A percentile compares a stretch with the other conserved stretches of the same genome.
phyloP scores from a whole-genome alignment of 495 filamentous ascomycete genomes.

The Penicillium antarcticum region DNA sequence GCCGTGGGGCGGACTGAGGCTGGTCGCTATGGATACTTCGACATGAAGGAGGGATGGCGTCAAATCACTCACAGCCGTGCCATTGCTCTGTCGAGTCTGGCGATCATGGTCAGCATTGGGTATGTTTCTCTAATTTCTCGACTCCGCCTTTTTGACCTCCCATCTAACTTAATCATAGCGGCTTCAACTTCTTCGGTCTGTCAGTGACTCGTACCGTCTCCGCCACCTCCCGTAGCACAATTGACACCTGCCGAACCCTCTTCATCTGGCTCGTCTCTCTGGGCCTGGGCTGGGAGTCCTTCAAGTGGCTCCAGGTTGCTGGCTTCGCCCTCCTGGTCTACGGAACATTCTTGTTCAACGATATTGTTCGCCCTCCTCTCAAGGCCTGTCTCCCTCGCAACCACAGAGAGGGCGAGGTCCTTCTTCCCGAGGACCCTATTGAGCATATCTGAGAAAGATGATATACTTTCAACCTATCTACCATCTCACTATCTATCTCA shows the following conservation, averaged over 20 bases:
- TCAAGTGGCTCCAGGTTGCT: conserved; percentile 94
- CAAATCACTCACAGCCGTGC: conserved; percentile 68
- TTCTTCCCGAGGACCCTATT: conserved; percentile 83
- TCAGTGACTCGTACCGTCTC: conserved; percentile 84
- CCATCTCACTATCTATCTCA: not conserved
- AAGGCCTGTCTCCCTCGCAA: conserved; percentile 50
- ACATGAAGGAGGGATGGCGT: conserved; percentile 77
- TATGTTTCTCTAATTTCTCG: conserved; percentile 40
- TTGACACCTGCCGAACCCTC: conserved; percentile 94
- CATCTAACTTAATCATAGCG: conserved; percentile 45
- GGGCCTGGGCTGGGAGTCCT: conserved; percentile 91
- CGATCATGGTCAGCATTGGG: conserved; percentile 98
- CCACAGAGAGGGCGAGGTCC: conserved; percentile 45
- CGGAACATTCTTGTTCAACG: conserved; percentile 96
- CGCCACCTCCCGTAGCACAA: conserved; percentile 89
- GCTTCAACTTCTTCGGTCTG: conserved; percentile 98
- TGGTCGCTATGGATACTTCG: conserved; percentile 81
- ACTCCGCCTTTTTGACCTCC: not conserved
- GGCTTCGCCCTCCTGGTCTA: conserved; percentile 91
- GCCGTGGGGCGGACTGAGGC: conserved; percentile 68
- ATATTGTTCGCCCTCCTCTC: conserved; percentile 78
- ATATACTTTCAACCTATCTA: not conserved
- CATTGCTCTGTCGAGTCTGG: conserved; percentile 69
- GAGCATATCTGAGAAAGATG: conserved; percentile 57
- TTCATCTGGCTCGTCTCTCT: conserved; percentile 98